These are phyloP conservation scores for Aquilaria agallochum DNA, from an alignment of 441 rosid genomes.

Conservation along the genomic window DNA sequence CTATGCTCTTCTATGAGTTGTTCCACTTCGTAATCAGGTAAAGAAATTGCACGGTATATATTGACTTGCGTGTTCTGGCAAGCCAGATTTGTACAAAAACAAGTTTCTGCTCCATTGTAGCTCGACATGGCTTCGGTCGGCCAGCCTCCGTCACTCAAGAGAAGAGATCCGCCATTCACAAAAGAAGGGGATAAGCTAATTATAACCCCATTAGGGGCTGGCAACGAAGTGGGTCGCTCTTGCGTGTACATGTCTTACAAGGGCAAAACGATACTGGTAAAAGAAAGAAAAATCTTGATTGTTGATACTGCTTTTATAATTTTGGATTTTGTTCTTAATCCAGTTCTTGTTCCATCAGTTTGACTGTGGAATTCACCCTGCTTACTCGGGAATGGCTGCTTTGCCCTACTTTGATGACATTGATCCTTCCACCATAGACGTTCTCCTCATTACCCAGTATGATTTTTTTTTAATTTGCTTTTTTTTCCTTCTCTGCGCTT, in stretches of 20 bases:
- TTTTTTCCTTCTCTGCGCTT: not conserved
- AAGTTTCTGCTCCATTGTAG: no score
- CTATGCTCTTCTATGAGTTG: no score
- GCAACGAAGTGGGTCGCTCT: constrained; percentile 91
- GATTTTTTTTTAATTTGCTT: constrained; percentile 10
- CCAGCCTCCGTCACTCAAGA: constrained; percentile 40
- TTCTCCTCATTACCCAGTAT: constrained; percentile 85
- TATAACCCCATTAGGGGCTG: constrained; percentile 81
- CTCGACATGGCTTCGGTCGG: constrained; percentile 42
- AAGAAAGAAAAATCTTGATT: not conserved
- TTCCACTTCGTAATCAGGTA: no score
- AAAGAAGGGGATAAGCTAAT: constrained; percentile 79
- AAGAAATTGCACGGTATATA: no score
- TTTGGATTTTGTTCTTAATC: not conserved
- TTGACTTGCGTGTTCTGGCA: no score
- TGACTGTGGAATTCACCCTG: constrained; percentile 93
- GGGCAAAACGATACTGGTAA: constrained; percentile 71
- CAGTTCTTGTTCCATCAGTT: constrained; percentile 27
- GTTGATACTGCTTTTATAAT: not conserved
- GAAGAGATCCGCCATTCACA: constrained; percentile 49
- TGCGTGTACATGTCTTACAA: constrained; percentile 82
- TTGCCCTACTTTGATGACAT: constrained; percentile 92
- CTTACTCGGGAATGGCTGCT: constrained; percentile 90
- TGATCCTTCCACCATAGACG: constrained; percentile 84
- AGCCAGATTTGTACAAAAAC: no score